Conservation (phyloP, 345 rosid genomes). For the Eucalyptus tenuipes region DNA sequence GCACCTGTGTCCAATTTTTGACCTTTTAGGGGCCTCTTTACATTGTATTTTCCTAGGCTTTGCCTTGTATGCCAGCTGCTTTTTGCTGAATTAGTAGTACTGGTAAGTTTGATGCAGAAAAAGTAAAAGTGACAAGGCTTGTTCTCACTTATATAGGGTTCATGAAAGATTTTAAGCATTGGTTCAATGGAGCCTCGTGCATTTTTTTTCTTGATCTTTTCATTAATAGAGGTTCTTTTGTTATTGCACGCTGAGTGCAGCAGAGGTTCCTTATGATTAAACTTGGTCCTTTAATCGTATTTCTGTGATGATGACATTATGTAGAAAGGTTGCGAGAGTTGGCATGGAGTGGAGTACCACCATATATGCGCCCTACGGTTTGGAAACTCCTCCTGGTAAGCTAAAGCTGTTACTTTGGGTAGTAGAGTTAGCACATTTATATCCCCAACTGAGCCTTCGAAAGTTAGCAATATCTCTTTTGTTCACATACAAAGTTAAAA, state of each 20-base stretch:
- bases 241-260: neutral
- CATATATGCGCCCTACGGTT: conserved; percentile 76
- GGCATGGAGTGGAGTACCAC: conserved; percentile 97
- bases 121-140: neutral
- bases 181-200: neutral
- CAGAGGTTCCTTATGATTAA: neutral
- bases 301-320: neutral
- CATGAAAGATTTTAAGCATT: neutral
- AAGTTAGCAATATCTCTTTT: neutral
- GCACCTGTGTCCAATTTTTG: neutral
- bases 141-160: neutral
- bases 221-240: neutral
- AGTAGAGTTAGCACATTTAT: neutral
- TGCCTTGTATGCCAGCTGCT: neutral
- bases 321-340: conserved; percentile 83
- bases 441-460: neutral
- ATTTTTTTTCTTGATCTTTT: neutral
- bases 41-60: neutral
- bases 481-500: neutral
- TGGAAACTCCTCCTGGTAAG: conserved; percentile 99
- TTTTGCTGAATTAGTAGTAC: neutral
- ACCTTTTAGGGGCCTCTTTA: neutral
- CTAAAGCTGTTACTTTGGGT: neutral
- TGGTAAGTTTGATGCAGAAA: neutral
- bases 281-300: neutral